These are phyloP conservation scores for Ceratocystis albifundus DNA, from an alignment of 2,329 filamentous ascomycete genomes.

Conservation along the genomic window DNA sequence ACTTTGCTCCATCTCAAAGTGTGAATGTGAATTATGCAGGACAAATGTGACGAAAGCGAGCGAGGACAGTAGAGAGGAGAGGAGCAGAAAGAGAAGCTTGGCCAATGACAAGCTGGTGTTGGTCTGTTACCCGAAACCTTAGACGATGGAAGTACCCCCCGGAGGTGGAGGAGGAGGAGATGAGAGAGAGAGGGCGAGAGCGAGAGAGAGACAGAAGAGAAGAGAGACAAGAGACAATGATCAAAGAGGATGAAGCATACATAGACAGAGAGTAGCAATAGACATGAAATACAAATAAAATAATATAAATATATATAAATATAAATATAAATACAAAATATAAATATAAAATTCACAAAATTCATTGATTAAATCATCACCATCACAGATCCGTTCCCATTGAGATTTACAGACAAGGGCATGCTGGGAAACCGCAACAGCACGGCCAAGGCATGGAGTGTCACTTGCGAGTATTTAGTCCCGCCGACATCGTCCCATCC, in stretches of 20 bases:
- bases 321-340: neutral
- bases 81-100: neutral
- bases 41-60: neutral
- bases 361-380: neutral
- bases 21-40: neutral
- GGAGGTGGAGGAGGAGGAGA: neutral
- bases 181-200: neutral
- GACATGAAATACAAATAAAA: neutral
- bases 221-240: too few species aligned
- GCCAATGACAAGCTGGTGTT: neutral
- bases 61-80: neutral
- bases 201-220: neutral
- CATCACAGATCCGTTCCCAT: neutral
- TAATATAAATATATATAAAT: too few species aligned
- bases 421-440: neutral
- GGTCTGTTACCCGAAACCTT: neutral
- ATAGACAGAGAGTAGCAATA: too few species aligned
- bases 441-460: neutral
- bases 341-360: neutral
- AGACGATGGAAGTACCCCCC: neutral
- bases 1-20: too few species aligned
- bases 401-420: neutral
- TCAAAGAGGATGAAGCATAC: too few species aligned
- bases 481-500: neutral
- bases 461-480: neutral